phyloP scores from a whole-genome alignment of 1,284 basidiomycete genomes.

The Ustilago vetiveriae region DNA sequence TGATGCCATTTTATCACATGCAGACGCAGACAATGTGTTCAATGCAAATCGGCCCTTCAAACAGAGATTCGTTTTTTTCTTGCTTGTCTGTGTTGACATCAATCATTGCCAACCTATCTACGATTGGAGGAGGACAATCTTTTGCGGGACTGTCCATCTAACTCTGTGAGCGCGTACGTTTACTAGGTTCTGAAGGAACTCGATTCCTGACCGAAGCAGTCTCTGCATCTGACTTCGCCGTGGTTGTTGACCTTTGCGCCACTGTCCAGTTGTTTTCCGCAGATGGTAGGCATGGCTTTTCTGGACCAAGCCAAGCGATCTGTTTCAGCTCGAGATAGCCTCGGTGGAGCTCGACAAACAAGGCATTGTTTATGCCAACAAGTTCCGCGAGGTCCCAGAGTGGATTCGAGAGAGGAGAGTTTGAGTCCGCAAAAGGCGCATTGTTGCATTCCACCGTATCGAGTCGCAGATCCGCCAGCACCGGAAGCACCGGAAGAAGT shows the following conservation, averaged over 20 bases:
- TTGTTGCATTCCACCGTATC: slow-evolving; percentile 46
- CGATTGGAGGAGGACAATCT: too few species aligned
- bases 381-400: slow-evolving; percentile 48
- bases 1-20: neutral
- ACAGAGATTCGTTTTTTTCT: too few species aligned
- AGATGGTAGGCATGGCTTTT: slow-evolving; percentile 1
- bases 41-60: neutral
- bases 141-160: too few species aligned
- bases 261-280: slow-evolving; percentile 51
- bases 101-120: too few species aligned
- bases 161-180: too few species aligned
- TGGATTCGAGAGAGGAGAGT: slow-evolving; percentile 47
- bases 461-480: too few species aligned
- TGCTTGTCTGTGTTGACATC: too few species aligned
- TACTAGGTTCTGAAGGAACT: slow-evolving; percentile 13
- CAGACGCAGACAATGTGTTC: too few species aligned
- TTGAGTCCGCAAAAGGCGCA: slow-evolving; percentile 49
- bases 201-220: slow-evolving; percentile 46
- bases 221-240: slow-evolving; percentile 53
- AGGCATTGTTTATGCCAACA: slow-evolving; percentile 53
- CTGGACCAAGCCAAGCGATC: neutral
- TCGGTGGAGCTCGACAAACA: slow-evolving; percentile 29
- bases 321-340: neutral
- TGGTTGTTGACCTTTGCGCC: slow-evolving; percentile 51
- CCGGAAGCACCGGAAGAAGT: too few species aligned